Conservation (phyloP, 1,284 basidiomycete genomes). For the Trichosporon sp. region DNA sequence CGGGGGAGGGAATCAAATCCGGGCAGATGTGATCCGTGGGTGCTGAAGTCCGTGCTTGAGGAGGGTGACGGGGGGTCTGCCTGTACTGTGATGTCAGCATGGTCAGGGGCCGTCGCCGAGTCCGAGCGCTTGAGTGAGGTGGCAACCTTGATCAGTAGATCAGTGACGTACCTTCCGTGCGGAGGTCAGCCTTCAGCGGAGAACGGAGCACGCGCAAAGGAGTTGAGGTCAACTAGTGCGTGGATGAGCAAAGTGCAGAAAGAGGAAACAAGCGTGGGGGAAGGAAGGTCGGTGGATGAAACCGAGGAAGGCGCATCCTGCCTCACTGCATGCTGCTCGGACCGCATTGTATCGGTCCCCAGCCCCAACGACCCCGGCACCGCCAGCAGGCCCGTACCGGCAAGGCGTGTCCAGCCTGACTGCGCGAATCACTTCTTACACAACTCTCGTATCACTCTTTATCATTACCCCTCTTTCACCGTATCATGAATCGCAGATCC, state of each 20-base stretch:
- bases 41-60: background rate
- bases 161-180: background rate
- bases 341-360: background rate
- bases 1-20: background rate
- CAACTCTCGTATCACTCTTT: constrained; percentile 9
- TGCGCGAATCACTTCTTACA: constrained; percentile 3
- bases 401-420: background rate
- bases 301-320: constrained; percentile 8
- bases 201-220: background rate
- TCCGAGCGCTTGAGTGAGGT: background rate
- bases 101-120: background rate
- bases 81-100: background rate
- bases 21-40: background rate
- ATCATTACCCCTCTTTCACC: background rate
- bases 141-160: background rate
- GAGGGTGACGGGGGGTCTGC: background rate
- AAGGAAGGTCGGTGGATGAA: background rate
- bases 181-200: background rate
- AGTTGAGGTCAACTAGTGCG: background rate
- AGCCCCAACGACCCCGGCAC: constrained; percentile 6
- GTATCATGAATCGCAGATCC: background rate
- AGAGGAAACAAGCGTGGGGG: background rate
- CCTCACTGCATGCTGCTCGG: background rate
- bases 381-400: background rate
- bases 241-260: background rate